Evolutionary conservation across 2,329 filamentous ascomycete genomes (phyloP).

Genomic region (Plectosphaerella sp.): DNA sequence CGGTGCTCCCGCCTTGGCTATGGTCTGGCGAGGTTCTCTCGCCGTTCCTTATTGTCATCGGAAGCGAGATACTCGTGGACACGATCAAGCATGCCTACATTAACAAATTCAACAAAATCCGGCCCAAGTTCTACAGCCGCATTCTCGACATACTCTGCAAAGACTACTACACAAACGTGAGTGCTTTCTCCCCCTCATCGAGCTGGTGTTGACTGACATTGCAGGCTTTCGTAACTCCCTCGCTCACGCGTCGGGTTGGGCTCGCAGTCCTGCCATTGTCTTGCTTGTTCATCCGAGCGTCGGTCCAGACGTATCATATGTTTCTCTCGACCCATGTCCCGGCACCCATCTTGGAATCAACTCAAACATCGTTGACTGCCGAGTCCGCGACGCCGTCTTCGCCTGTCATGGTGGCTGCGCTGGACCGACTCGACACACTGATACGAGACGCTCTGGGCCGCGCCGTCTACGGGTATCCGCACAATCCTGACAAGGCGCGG

Average conservation of each 20-base stretch:
- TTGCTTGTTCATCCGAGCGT: constrained; percentile 91
- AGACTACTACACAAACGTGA: constrained; percentile 92
- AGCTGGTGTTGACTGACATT: neutral
- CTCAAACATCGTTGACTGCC: constrained; percentile 60
- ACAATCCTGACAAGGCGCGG: constrained; percentile 26
- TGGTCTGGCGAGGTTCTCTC: constrained; percentile 80
- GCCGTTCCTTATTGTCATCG: constrained; percentile 89
- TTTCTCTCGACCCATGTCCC: constrained; percentile 86
- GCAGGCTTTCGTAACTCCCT: constrained; percentile 84
- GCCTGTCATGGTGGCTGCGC: constrained; percentile 69
- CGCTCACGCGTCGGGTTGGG: constrained; percentile 82
- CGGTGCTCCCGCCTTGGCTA: constrained; percentile 75
- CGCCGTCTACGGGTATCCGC: constrained; percentile 60
- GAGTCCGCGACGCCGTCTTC: constrained; percentile 62
- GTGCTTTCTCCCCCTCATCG: constrained; percentile 18
- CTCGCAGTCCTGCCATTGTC: constrained; percentile 88
- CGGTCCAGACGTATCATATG: constrained; percentile 97
- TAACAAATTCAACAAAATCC: constrained; percentile 97
- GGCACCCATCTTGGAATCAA: constrained; percentile 61
- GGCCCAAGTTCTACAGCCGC: constrained; percentile 80
- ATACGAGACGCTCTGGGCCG: constrained; percentile 74
- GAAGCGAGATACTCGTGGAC: constrained; percentile 95
- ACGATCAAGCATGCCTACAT: constrained; percentile 98
- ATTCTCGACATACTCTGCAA: constrained; percentile 94
- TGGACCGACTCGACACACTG: constrained; percentile 73